Base-by-base conservation (phyloP, 2,329 filamentous ascomycete species). In the Nothopassalora personata region DNA sequence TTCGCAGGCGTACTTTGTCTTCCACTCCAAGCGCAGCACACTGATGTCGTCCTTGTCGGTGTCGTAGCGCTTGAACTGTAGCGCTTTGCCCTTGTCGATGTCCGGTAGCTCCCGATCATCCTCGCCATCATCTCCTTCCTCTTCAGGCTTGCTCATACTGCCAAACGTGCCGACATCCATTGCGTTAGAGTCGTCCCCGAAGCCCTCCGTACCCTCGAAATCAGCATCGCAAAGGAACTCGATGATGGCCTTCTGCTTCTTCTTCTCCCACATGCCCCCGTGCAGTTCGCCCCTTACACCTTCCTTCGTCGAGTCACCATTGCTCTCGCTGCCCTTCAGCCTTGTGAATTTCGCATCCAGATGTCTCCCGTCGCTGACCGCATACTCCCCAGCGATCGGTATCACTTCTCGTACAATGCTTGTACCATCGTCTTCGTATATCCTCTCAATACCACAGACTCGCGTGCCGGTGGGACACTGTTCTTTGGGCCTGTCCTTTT, bases 1-100 rank as follows among this genome's bases (percentile, higher is more conserved):
- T 70, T 91, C 86, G 73, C 94, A 97, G 0, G 90, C 93, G 71
- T 91, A 86, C 74, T 93, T 91, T 13, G 93, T 97, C 71, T 83
- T 79, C 93, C 93, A 99, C 36, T 88, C 86, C 70, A 97, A 73
- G 56, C 86, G 84, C 64, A 97, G 75, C 10, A 90, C 83, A 60
- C 85, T 83, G 1, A 80, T 66, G 7, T 77, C 77, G 39, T 85
- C 79, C 56, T 82, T 83, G 54, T 85, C 81, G 2, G 71, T 68
- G 46, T 81, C 83, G 74, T 94, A 97, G 68, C 87, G 85, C 60
- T 90, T 81, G 76, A 91, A 96, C 60, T 87, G 79, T 60, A 97
- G 78, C 63, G 89, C 89, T 10, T 84, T 81, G 53, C 80, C 76
- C 4, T 81, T 74, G 61, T 83, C 81, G 66, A 86, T 57, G 46